Conservation (phyloP, 2,329 filamentous ascomycete species). For the Rosellinia necatrix region DNA sequence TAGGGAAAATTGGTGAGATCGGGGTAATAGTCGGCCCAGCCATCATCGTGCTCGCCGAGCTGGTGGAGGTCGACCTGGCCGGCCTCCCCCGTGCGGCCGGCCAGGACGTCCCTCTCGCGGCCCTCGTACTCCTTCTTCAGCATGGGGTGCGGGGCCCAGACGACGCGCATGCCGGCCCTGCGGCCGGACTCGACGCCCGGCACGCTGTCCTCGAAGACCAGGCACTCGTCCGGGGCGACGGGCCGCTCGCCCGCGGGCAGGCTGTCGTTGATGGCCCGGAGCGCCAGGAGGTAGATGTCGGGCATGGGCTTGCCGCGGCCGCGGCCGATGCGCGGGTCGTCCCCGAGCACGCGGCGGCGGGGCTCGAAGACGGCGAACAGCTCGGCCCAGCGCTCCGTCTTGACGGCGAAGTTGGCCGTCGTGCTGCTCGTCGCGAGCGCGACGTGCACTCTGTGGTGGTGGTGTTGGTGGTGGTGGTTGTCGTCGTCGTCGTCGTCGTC, state of each 20-base stretch:
- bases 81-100: conserved; percentile 76
- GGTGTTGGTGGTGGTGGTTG: too few species aligned
- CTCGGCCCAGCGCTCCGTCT: conserved; percentile 66
- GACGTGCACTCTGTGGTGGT: conserved; percentile 68
- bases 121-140: conserved; percentile 77
- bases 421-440: conserved; percentile 86
- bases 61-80: conserved; percentile 59
- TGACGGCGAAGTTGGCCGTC: conserved; percentile 72
- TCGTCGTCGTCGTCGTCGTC: too few species aligned
- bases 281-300: conserved; percentile 89
- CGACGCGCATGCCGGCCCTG: conserved; percentile 89
- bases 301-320: conserved; percentile 93
- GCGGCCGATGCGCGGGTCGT: conserved; percentile 75
- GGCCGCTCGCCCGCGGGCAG: conserved; percentile 64
- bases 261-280: conserved; percentile 81
- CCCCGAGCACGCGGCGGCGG: conserved; percentile 79
- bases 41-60: conserved; percentile 62
- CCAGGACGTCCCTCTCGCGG: conserved; percentile 79
- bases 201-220: conserved; percentile 96
- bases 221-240: conserved; percentile 81
- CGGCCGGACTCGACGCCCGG: conserved; percentile 89
- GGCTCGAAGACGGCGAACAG: conserved; percentile 69
- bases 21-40: conserved; percentile 62
- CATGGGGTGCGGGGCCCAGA: conserved; percentile 88
- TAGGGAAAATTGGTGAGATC: conserved; percentile 62